phyloP scores from a whole-genome alignment of 139 green algal species.

The Tetratostichococcus sp. region DNA sequence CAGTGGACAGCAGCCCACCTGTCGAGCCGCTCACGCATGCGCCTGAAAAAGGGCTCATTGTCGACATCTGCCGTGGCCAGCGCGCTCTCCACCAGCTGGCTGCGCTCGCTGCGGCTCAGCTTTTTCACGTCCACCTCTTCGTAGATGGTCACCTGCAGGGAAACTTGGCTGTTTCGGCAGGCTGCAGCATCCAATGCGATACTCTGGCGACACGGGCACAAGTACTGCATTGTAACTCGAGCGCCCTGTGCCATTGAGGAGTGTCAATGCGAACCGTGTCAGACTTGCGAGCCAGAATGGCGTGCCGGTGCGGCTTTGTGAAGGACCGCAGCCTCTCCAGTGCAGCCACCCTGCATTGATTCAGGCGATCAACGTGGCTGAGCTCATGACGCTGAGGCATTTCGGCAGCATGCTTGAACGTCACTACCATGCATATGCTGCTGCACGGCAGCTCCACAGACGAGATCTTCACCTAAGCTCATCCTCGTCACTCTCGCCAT shows the following conservation, averaged over 20 bases:
- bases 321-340: not conserved
- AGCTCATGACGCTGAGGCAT: not conserved
- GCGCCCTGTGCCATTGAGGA: not conserved
- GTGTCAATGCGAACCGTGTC: no score
- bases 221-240: not conserved
- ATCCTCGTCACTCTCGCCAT: not conserved
- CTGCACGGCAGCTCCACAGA: not conserved
- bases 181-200: not conserved
- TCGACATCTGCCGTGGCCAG: slow-evolving; percentile 17
- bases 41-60: slow-evolving; percentile 12
- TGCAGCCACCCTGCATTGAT: not conserved
- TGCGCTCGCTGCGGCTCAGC: slow-evolving; percentile 7
- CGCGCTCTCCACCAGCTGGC: slow-evolving; percentile 9
- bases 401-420: not conserved
- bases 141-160: not conserved
- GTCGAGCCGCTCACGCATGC: slow-evolving; percentile 5
- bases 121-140: not conserved
- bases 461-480: not conserved
- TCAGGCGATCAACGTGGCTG: not conserved
- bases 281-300: not conserved
- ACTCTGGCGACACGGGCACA: not conserved
- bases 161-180: not conserved
- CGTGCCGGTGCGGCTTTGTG: not conserved
- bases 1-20: slow-evolving; percentile 1
- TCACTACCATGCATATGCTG: not conserved